phyloP scores from a whole-genome alignment of 208 protist species.

The Crithidia sp. region DNA sequence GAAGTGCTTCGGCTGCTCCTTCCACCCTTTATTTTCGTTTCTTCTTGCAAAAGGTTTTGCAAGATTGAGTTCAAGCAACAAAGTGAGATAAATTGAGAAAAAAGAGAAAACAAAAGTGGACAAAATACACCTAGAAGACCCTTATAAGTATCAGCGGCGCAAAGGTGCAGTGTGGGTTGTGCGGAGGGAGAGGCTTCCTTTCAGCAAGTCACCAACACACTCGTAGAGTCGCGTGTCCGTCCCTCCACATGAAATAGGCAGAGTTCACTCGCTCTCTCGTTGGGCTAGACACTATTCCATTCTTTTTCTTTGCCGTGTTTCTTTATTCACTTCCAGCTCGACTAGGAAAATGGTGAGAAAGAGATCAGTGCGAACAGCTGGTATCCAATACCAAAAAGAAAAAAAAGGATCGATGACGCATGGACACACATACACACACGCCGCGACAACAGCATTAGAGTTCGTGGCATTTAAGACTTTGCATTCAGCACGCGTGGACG shows the following conservation, averaged over 20 bases:
- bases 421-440: too few species aligned
- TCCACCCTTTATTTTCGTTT: not conserved
- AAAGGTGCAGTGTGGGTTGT: not conserved
- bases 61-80: not conserved
- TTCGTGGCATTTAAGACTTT: too few species aligned
- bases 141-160: not conserved
- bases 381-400: not conserved
- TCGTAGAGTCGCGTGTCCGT: too few species aligned
- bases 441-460: too few species aligned
- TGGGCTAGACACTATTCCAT: not conserved
- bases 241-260: too few species aligned
- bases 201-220: too few species aligned
- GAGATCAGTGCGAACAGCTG: not conserved
- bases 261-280: too few species aligned
- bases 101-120: not conserved
- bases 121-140: not conserved
- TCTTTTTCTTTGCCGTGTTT: not conserved
- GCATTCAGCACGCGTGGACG: not conserved
- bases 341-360: not conserved
- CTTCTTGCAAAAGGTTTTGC: not conserved
- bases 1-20: constrained; percentile 1
- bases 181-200: too few species aligned
- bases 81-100: not conserved
- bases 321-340: not conserved
- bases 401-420: not conserved